phyloP scores from a whole-genome alignment of 441 rosid species.

The Biscutella auriculata region DNA sequence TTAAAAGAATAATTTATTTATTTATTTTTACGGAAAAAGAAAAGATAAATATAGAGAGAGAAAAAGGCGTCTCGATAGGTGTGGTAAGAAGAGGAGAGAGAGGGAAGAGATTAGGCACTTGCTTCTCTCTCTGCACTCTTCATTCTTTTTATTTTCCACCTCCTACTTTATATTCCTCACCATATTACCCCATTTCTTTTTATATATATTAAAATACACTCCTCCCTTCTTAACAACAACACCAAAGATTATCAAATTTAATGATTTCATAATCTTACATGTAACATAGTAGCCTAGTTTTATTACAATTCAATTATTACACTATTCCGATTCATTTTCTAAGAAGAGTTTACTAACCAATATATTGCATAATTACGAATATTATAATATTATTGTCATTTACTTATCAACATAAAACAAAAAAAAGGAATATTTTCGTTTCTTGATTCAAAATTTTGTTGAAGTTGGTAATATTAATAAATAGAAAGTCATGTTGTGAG shows the following conservation, averaged over 20 bases:
- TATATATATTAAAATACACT: too few relatives aligned
- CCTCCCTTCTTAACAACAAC: too few relatives aligned
- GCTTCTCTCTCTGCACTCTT: too few relatives aligned
- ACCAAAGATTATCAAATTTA: too few relatives aligned
- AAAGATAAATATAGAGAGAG: not conserved
- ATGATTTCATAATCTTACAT: too few relatives aligned
- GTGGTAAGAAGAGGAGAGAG: constrained; percentile 25
- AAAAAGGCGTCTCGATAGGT: constrained; percentile 13
- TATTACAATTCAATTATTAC: too few relatives aligned
- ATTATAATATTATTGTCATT: not conserved
- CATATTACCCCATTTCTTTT: not conserved
- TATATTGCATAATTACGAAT: too few relatives aligned
- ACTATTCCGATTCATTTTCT: too few relatives aligned
- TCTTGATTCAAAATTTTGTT: not conserved
- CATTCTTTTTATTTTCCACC: constrained; percentile 4
- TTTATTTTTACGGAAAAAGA: not conserved
- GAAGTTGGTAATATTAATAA: not conserved
- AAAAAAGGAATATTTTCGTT: not conserved
- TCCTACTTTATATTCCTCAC: too few relatives aligned
- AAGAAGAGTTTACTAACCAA: too few relatives aligned
- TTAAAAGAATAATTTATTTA: not conserved
- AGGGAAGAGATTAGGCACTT: constrained; percentile 24
- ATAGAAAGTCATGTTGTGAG: not conserved
- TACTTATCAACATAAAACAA: not conserved
- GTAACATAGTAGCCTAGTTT: too few relatives aligned